Evolutionary conservation across 2,329 filamentous ascomycete genomes (phyloP).

Genomic region (Diplodia sapinea): DNA sequence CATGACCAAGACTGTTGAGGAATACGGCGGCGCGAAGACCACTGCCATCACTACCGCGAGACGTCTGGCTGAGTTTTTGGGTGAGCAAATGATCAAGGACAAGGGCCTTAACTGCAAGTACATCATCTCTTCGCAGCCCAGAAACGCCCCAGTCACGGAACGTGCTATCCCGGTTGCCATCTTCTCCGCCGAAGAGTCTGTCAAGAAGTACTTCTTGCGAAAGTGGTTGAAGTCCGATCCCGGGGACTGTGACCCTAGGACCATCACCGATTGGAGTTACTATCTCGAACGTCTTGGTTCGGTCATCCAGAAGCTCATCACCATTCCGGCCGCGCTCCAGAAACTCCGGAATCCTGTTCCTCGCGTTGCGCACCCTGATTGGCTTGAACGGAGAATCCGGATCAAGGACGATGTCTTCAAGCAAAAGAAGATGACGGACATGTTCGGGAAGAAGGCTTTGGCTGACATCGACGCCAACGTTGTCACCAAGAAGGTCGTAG

Average conservation of each 20-base stretch:
- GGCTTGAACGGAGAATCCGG: slow-evolving; percentile 91
- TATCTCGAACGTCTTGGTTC: slow-evolving; percentile 95
- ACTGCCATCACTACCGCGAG: slow-evolving; percentile 99
- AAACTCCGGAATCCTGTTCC: slow-evolving; percentile 95
- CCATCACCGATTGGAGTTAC: slow-evolving; percentile 94
- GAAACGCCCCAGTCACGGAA: slow-evolving; percentile 90
- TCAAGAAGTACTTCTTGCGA: slow-evolving; percentile 86
- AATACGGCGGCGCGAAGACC: slow-evolving; percentile 94
- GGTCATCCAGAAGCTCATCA: slow-evolving; percentile 98
- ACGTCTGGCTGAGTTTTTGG: slow-evolving; percentile 91
- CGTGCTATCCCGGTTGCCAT: slow-evolving; percentile 94
- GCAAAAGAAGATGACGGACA: slow-evolving; percentile 97
- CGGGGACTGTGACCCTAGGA: slow-evolving; percentile 84
- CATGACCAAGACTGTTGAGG: slow-evolving; percentile 96
- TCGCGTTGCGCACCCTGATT: slow-evolving; percentile 91
- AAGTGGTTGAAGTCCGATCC: slow-evolving; percentile 98
- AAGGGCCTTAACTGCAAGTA: slow-evolving; percentile 99
- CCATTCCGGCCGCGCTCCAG: slow-evolving; percentile 94
- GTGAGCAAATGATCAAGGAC: slow-evolving; percentile 99
- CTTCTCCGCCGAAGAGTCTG: slow-evolving; percentile 87
- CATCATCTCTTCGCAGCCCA: slow-evolving; percentile 89
- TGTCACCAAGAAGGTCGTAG: slow-evolving; percentile 64
- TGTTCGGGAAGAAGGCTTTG: slow-evolving; percentile 77
- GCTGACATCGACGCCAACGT: slow-evolving; percentile 73
- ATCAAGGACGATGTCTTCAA: slow-evolving; percentile 97